Conservation (phyloP, 2,329 filamentous ascomycete genomes). For the Setomelanomma holmii region DNA sequence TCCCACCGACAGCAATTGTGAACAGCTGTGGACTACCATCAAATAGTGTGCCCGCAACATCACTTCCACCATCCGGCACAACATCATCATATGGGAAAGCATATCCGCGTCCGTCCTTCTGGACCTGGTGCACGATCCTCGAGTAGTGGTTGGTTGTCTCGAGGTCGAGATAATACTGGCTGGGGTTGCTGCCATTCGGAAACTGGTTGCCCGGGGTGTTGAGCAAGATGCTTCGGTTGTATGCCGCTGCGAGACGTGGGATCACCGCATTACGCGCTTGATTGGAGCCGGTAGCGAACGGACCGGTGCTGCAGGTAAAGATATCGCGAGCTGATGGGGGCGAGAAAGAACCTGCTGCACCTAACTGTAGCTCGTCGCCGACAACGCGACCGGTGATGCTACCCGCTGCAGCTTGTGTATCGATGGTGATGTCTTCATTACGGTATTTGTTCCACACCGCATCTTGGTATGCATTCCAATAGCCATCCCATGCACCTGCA, state of each 20-base stretch:
- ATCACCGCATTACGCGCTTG: slow-evolving; percentile 64
- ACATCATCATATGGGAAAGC: slow-evolving; percentile 75
- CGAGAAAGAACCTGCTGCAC: slow-evolving; percentile 56
- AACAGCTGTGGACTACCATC: slow-evolving; percentile 56
- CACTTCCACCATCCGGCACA: slow-evolving; percentile 61
- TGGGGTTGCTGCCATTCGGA: slow-evolving; percentile 44
- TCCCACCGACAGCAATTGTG: slow-evolving; percentile 57
- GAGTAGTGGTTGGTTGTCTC: slow-evolving; percentile 63
- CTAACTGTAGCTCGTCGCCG: slow-evolving; percentile 52
- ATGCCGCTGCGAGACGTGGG: slow-evolving; percentile 75
- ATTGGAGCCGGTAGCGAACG: slow-evolving; percentile 59
- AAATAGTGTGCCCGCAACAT: slow-evolving; percentile 62
- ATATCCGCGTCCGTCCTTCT: slow-evolving; percentile 67
- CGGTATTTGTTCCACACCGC: slow-evolving; percentile 60
- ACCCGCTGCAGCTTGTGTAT: slow-evolving; percentile 70
- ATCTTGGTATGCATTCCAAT: slow-evolving; percentile 61
- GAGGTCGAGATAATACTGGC: slow-evolving; percentile 43
- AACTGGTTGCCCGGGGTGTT: slow-evolving; percentile 43
- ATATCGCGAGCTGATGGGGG: slow-evolving; percentile 68
- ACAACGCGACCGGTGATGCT: slow-evolving; percentile 59
- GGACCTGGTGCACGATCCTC: slow-evolving; percentile 66
- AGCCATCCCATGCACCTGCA: slow-evolving; percentile 56
- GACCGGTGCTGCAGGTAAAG: slow-evolving; percentile 70
- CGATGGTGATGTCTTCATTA: slow-evolving; percentile 59
- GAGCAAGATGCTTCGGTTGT: slow-evolving; percentile 77